These are phyloP conservation scores for Pythium rhizo-oryzae DNA, from an alignment of 352 stramenopile species.

Conservation along the genomic window DNA sequence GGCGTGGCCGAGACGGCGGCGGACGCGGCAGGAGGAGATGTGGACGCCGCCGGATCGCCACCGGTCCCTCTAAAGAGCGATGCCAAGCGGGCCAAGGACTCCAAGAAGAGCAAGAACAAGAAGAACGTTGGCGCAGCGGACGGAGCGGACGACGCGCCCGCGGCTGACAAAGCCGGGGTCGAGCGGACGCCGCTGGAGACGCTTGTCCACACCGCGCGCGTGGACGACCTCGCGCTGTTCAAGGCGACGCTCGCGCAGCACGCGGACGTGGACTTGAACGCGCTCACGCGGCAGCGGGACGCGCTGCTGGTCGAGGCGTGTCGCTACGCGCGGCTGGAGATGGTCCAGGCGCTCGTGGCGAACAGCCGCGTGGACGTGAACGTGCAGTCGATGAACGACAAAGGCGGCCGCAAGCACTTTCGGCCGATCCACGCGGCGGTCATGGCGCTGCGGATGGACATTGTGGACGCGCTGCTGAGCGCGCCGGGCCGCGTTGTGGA, in stretches of 20 bases:
- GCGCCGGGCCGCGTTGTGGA: slow-evolving; percentile 16
- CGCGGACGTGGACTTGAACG: slow-evolving; percentile 42
- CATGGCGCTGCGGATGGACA: slow-evolving; percentile 46
- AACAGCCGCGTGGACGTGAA: slow-evolving; percentile 44
- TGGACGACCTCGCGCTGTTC: slow-evolving; percentile 32
- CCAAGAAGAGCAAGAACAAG: slow-evolving; percentile 6
- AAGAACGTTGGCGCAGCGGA: background rate
- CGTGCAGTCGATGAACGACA: slow-evolving; percentile 35
- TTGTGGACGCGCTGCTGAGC: slow-evolving; percentile 48
- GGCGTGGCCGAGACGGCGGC: too few species aligned
- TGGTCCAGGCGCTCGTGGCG: slow-evolving; percentile 38
- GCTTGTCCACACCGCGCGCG: slow-evolving; percentile 38
- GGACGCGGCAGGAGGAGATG: too few species aligned
- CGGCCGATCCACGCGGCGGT: slow-evolving; percentile 55
- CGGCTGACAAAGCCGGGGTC: background rate
- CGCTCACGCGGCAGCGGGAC: slow-evolving; percentile 41
- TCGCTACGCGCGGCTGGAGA: slow-evolving; percentile 53
- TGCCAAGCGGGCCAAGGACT: background rate
- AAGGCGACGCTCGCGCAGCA: slow-evolving; percentile 28
- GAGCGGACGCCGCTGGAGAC: slow-evolving; percentile 26
- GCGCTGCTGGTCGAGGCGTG: slow-evolving; percentile 54
- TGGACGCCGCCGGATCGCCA: too few species aligned
- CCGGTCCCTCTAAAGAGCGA: too few species aligned
- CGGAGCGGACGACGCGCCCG: too few species aligned
- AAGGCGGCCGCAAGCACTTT: slow-evolving; percentile 40